phyloP scores from a whole-genome alignment of 83 land plant genomes.

The Picea abies region DNA sequence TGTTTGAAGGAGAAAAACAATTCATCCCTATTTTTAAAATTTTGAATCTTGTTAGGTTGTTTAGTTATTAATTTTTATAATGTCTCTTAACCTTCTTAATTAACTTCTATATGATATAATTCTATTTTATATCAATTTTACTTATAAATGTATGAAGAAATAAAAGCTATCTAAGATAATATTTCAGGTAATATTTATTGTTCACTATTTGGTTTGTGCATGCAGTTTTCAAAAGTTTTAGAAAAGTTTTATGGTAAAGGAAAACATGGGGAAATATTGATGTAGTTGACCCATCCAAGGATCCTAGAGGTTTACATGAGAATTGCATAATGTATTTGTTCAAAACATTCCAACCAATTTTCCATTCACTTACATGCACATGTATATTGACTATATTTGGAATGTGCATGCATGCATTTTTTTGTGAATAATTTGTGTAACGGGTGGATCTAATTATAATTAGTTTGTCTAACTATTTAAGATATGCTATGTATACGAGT shows the following conservation, averaged over 20 bases:
- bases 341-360: too few species aligned
- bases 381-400: too few species aligned
- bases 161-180: not conserved
- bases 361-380: too few species aligned
- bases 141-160: not conserved
- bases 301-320: conserved; percentile 63
- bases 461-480: too few species aligned
- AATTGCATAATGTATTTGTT: conserved; percentile 61
- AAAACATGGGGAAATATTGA: conserved; percentile 47
- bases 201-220: not conserved
- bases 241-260: conserved; percentile 74
- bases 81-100: not conserved
- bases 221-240: conserved; percentile 76
- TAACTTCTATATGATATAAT: not conserved
- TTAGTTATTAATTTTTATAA: not conserved
- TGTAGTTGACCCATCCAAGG: conserved; percentile 44
- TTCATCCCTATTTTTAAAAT: not conserved
- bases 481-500: too few species aligned
- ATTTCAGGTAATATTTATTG: not conserved
- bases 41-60: not conserved
- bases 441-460: too few species aligned
- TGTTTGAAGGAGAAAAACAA: not conserved
- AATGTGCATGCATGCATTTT: too few species aligned
- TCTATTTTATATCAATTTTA: not conserved
- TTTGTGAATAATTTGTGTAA: too few species aligned